Base-by-base conservation (phyloP, 2,329 filamentous ascomycete species). In the Botrytis fragariae region DNA sequence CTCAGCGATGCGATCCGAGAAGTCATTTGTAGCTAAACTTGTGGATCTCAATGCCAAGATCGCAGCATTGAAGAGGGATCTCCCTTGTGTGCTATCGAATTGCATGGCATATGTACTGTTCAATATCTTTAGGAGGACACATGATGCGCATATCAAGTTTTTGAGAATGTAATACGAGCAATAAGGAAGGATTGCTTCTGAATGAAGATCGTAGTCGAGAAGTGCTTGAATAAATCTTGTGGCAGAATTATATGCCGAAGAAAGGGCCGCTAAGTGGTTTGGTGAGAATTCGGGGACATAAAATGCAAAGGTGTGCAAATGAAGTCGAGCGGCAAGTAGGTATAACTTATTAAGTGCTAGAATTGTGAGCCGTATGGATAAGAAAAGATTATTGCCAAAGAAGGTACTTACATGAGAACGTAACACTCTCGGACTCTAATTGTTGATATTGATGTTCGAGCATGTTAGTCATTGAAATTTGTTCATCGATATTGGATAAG, bases 141-240 rank as follows among this genome's bases (percentile, higher is more conserved):
- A 91, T 3, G 88, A 89, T 25, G 87, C 89, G 4, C 89, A 90
- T 42, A 91, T 85, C 79, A 91, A 87, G 85, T 91, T 91, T 79
- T 91, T 89, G 79, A 90, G 88, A 73, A 92, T 86, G 78, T 91
- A 91, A 77, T 87, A 90, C 61, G 84, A 86, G 29, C 86, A 86
- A 73, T 89, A 86, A 77, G 77, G 51, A 70, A 80, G 65, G 69
- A 79, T 16, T 81, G 83, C 75, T 83, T 83, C 35, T 22, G 70
- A 75, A 18, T 75, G 73, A 12, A 74, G 74, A 69, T 75, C 76
- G 42, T 75, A 73, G 35, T 76, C 74, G 32, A 76, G 74, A 18
- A 75, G 64, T 42, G 57, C 72, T 73, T 75, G 64, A 25, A 78
- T 75, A 37, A 76, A 76, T 14, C 35, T 63, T 37, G 73, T 74